A percentile compares a stretch with the other conserved stretches of the same genome.
phyloP scores from a whole-genome alignment of 2,329 filamentous ascomycete genomes.

The Dactylonectria macrodidyma region DNA sequence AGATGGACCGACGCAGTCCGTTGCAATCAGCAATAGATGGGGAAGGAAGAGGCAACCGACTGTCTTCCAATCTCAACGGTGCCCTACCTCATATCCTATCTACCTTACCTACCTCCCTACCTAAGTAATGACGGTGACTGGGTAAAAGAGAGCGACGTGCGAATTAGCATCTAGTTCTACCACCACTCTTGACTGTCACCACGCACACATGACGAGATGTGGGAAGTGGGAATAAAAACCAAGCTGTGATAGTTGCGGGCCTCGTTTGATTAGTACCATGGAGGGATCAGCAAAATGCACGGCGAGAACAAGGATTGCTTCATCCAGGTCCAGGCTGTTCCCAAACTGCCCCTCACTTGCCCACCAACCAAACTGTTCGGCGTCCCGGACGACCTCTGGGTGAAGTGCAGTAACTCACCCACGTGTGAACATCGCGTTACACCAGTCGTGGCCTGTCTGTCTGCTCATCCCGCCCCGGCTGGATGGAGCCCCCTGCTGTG shows the following conservation, averaged over 20 bases:
- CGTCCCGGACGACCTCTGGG: background rate
- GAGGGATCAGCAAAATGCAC: background rate
- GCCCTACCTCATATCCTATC: background rate
- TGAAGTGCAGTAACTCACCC: background rate
- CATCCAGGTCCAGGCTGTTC: background rate
- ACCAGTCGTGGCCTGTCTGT: constrained; percentile 13
- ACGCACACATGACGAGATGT: background rate
- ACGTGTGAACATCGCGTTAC: constrained; percentile 18
- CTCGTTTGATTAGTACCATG: background rate
- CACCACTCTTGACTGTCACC: background rate
- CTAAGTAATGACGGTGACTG: too few species aligned
- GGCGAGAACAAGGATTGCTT: background rate
- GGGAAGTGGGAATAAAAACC: constrained; percentile 6
- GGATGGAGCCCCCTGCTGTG: background rate
- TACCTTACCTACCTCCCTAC: background rate
- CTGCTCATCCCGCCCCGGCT: constrained; percentile 12
- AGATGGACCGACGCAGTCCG: constrained; percentile 8
- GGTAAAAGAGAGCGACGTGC: too few species aligned
- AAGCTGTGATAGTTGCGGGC: background rate
- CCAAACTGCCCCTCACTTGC: constrained; percentile 5
- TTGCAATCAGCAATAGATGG: constrained; percentile 3
- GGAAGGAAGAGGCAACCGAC: background rate
- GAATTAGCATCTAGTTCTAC: too few species aligned
- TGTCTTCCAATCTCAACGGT: background rate
- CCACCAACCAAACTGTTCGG: constrained; percentile 9